Conservation (phyloP, 306 rosid genomes). For the Sphenostylis stenocarpa region DNA sequence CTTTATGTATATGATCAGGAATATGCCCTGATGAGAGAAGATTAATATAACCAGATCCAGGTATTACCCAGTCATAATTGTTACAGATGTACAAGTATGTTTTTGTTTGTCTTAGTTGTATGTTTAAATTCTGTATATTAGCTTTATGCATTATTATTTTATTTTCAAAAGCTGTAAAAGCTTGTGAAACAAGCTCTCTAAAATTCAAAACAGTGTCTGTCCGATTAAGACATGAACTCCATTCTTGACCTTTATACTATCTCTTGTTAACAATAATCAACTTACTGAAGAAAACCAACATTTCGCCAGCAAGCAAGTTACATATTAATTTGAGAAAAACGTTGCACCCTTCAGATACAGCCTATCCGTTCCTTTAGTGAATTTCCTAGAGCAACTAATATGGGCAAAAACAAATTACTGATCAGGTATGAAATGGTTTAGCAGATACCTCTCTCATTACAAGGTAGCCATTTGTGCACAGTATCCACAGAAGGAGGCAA, state of each 20-base stretch:
- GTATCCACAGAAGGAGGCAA: slow-evolving; percentile 69
- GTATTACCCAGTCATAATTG: slow-evolving; percentile 29
- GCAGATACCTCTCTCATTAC: slow-evolving; percentile 54
- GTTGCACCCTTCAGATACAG: slow-evolving; percentile 27
- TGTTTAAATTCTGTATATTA: slow-evolving; percentile 9
- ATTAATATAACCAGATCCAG: slow-evolving; percentile 37
- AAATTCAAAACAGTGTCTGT: slow-evolving; percentile 17
- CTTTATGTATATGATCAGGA: slow-evolving; percentile 37
- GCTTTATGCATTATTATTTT: not conserved
- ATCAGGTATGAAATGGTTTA: slow-evolving; percentile 21
- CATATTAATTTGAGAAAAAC: slow-evolving; percentile 12
- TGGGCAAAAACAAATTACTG: slow-evolving; percentile 5
- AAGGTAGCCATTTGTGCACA: slow-evolving; percentile 69
- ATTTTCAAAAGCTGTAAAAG: not conserved
- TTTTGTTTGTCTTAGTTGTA: not conserved
- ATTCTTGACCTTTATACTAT: slow-evolving; percentile 15
- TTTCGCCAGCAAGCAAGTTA: slow-evolving; percentile 22
- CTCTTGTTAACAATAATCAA: slow-evolving; percentile 32
- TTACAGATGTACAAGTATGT: not conserved
- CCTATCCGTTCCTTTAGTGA: slow-evolving; percentile 25
- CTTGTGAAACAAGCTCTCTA: not conserved
- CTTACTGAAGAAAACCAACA: slow-evolving; percentile 33
- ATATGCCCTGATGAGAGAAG: slow-evolving; percentile 15
- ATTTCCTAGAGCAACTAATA: slow-evolving; percentile 27
- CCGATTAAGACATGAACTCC: not conserved